A percentile compares a stretch with the other conserved stretches of the same genome.
phyloP scores from a whole-genome alignment of 192 early-diverging fungal species.

The Geranomyces variabilis region DNA sequence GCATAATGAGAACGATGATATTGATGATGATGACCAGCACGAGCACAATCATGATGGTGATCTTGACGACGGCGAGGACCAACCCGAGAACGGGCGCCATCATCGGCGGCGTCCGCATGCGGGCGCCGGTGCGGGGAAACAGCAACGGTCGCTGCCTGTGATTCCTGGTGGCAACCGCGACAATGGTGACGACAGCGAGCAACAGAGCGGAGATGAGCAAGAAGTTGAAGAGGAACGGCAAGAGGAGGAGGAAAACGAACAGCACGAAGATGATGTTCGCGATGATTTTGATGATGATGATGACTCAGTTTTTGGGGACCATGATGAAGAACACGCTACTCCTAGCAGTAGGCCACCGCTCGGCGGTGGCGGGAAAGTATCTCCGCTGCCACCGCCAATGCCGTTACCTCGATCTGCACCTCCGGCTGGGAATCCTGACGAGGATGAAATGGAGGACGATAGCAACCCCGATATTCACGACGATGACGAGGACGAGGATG shows the following conservation, averaged over 20 bases:
- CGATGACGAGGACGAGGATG: conserved; percentile 4
- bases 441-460: conserved; percentile 3
- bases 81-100: not conserved
- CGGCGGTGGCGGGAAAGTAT: no score
- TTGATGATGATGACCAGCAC: not conserved
- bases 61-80: not conserved
- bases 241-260: not conserved
- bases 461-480: not conserved
- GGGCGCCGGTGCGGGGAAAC: no score
- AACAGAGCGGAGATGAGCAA: conserved; percentile 20
- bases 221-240: not conserved
- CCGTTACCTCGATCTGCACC: no score
- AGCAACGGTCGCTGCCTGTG: no score
- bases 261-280: not conserved
- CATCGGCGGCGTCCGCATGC: not conserved
- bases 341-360: no score
- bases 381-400: no score
- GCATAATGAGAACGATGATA: not conserved
- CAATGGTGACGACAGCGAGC: conserved; percentile 14
- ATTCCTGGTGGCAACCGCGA: not conserved
- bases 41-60: not conserved
- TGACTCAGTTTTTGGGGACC: not conserved
- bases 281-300: not conserved
- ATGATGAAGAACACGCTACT: not conserved
- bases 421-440: not conserved